Base-by-base conservation (phyloP, 2,329 filamentous ascomycete genomes). In the Botrytis fabae region DNA sequence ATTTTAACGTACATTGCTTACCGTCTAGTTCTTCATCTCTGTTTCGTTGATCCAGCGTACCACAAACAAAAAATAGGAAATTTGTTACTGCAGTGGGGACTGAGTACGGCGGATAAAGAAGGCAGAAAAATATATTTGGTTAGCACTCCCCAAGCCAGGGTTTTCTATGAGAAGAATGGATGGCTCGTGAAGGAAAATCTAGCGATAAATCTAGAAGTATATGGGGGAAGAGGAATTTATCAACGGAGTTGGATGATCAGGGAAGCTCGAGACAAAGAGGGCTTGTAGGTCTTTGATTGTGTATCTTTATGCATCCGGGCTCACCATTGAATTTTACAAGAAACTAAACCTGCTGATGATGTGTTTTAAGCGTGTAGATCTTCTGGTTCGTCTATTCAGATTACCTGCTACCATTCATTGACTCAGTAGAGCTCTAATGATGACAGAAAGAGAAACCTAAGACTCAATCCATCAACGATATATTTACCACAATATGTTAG, bases 101-200 rank as follows among this genome's bases (percentile, higher is more conserved):
- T 32, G 1, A 25, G 61, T n/a, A 70, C 73, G 60, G 76, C 74
- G 20, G 75, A 77, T 60, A 61, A 73, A 32, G 20, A 69, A 42
- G 25, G 40, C 7, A 73, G 70, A 0, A 75, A 70, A 25, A 73
- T 77, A 18, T 78, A 76, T 75, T 40, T 75, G 22, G 61, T 73
- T 18, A 77, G 75, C 73, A 78, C 75, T 18, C 76, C 77, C 18
- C 74, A 75, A 20, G 77, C 70, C 44, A 60, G 73, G 18, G 38
- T 44, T 32, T 71, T 75, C 12, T 79, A 80, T 60, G 75, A 78
- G 46, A 78, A 74, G 57, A 75, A 72, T 69, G 79, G 78, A 25
- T 81, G 79, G 80, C 76, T 78, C 40, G 77, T 78, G 1, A 77
- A 79, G 35, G 75, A 79, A 57, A 77, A 73, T 22, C 68, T 73